Percentiles rank a stretch among this genome's conserved stretches.
Evolutionary conservation across 2,329 filamentous ascomycete genomes (phyloP).

Genomic region (Colletotrichum karsti): DNA sequence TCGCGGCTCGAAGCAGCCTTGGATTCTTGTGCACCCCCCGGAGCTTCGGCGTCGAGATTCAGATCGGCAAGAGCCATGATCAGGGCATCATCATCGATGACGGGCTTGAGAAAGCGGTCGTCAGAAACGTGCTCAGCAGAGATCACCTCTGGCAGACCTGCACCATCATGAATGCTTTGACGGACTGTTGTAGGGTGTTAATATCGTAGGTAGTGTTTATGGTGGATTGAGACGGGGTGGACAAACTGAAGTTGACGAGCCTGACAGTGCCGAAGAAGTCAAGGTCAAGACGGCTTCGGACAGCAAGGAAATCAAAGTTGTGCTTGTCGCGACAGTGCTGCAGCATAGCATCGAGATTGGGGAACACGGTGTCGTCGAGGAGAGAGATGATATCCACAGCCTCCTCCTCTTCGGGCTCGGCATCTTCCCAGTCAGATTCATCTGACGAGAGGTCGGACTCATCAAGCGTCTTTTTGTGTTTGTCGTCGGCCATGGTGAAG

Average conservation of each 20-base stretch:
- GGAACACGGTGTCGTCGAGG: slow-evolving; percentile 72
- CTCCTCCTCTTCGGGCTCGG: slow-evolving; percentile 71
- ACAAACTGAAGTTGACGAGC: slow-evolving; percentile 71
- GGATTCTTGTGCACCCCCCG: slow-evolving; percentile 31
- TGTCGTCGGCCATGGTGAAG: slow-evolving; percentile 3
- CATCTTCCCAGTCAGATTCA: slow-evolving; percentile 60
- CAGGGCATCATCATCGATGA: slow-evolving; percentile 88
- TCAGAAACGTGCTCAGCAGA: slow-evolving; percentile 72
- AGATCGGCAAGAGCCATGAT: slow-evolving; percentile 89
- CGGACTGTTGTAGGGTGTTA: slow-evolving; percentile 48
- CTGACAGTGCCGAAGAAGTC: slow-evolving; percentile 80
- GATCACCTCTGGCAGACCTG: slow-evolving; percentile 64
- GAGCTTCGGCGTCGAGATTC: slow-evolving; percentile 50
- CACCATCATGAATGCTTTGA: slow-evolving; percentile 51
- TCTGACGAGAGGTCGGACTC: slow-evolving; percentile 38
- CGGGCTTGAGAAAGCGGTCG: slow-evolving; percentile 84
- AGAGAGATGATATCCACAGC: slow-evolving; percentile 71
- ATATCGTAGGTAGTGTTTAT: too few relatives aligned
- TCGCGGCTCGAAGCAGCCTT: slow-evolving; percentile 58
- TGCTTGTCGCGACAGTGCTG: slow-evolving; percentile 72
- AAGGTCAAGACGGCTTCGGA: slow-evolving; percentile 65
- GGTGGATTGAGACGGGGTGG: background rate
- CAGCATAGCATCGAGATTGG: slow-evolving; percentile 72
- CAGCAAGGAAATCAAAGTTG: slow-evolving; percentile 71
- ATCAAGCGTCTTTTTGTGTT: background rate